Base-by-base conservation (phyloP, 139 green algal genomes). In the Pleodorina starrii region DNA sequence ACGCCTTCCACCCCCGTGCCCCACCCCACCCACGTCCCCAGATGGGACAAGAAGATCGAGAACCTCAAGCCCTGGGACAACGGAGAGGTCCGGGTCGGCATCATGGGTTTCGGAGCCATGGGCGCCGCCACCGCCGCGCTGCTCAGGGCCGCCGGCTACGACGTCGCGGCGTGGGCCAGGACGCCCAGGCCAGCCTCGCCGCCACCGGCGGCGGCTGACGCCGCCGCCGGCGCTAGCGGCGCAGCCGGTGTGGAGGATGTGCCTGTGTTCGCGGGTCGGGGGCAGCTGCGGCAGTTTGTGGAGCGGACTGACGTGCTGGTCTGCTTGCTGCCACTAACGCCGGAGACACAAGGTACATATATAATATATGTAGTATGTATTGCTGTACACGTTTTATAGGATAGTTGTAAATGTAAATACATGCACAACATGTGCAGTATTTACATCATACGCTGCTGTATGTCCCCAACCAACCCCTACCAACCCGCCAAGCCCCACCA, bases 321-420 rank as follows among this genome's bases (percentile, higher is more conserved):
- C 42, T 94, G 89, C 88, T 82, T 96, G 86, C 91, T 96, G 75
- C 93, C 94, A 36, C 83, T 96, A 0, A 96, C 94, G 11, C 51
- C 69, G 3, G 79, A 88, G 16, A 96, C 94, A 0, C 60, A 72
- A 48, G 91, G 93, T 92, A 76, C 23, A 60, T 60, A 17, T 14
- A 60, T 60, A 17, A 60, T 17, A 14, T 60, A 17, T 17, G 50
- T 60, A n/a, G n/a, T n/a, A n/a, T n/a, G n/a, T n/a, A n/a, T n/a
- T n/a, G n/a, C n/a, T n/a, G n/a, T n/a, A n/a, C n/a, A n/a, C n/a
- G n/a, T n/a, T n/a, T n/a, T n/a, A n/a, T n/a, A n/a, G n/a, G n/a
- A n/a, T n/a, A n/a, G n/a, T n/a, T n/a, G n/a, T n/a, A n/a, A n/a
- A n/a, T n/a, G n/a, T n/a, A n/a, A n/a, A n/a, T n/a, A n/a, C n/a